Evolutionary conservation across 805 yeast genomes (phyloP), one percentile per base, ranked within the genome.

Genomic region (Starmerella tilneyi): DNA sequence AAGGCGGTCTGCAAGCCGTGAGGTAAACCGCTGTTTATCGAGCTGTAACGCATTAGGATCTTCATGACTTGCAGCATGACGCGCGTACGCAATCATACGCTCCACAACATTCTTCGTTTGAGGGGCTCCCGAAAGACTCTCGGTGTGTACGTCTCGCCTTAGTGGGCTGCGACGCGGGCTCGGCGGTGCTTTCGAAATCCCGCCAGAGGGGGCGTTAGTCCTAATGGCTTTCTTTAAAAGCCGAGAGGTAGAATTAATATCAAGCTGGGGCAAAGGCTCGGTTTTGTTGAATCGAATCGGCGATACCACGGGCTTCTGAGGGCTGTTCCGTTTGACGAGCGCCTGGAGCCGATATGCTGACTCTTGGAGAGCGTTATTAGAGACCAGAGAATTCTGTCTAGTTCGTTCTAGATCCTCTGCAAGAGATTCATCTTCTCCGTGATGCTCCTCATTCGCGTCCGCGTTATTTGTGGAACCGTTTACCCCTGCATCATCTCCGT

Each of bases 31-130:
- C 22, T 24, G 31, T 7, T 30, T 19, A 21, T 36, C 40, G n/a
- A n/a, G 40, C 30, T 23, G 40, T 5, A 23, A 28, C 21, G 13
- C 5, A 5, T n/a, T n/a, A 22, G 40, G 40, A 16, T 36, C 40
- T 15, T 36, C 40, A 5, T 30, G 22, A 22, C 29, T 23, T 3
- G 28, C 28, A 1, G 28, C 23, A 15, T 26, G 30, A 13, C 49
- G 43, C 19, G 41, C 36, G 21, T 46, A 46, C 24, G 49, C 49
- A 35, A 46, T 46, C 49, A 46, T 46, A 9, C 49, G 46, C 28
- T 41, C 43, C 3, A 46, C 42, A 7, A 46, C 23, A 17, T 26
- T 26, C 19, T 20, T 21, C 4, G 38, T 37, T 30, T 36, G 40
- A 2, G 40, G 40, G n/a, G 29, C 12, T 12, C 30, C 40, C 5